Base-by-base conservation (phyloP, 352 stramenopile genomes). In the Phytophthora fragariae region DNA sequence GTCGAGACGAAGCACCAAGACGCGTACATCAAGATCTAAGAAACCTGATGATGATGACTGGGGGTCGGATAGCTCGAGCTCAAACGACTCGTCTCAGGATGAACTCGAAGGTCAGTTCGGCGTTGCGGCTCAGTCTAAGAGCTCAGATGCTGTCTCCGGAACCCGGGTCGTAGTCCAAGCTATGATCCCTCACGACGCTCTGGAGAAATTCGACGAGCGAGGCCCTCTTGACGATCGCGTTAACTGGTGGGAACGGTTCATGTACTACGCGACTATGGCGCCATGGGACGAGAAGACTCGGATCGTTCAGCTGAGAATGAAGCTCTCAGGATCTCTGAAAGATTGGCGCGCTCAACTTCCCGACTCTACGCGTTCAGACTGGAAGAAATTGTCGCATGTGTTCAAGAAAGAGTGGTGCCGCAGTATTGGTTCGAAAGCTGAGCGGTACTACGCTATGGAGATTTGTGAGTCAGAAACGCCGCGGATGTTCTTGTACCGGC, bases 171-270 rank as follows among this genome's bases (percentile, higher is more conserved):
- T 27, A 27, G 24, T 27, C 24, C 1, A 27, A 27, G 24, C 24
- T 27, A 27, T 27, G 24, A 27, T 27, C 24, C 24, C 24, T 27
- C 24, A 27, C 2, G 24, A 27, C 24, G 24, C 24, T 27, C 24
- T 27, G 24, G 35, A 62, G 4, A 52, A 50, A 15, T 62, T 62
- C 10, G 19, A 50, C 19, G 56, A 62, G 10, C 21, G 19, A 7
- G 33, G n/a, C 2, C 7, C 33, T 1, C 31, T 61, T 6, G 55
- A 61, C 0, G 55, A 61, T 7, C 57, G 57, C 3, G 57, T 50
- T 2, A 53, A 62, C 21, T 53, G 57, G 57, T 62, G 57, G 37
- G 37, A 62, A 17, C 39, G 57, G 7, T 62, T 62, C 57, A 62
- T 62, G 57, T 37, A 62, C 12, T 62, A 54, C 3, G 57, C 37